A percentile compares a stretch with the other conserved stretches of the same genome.
phyloP scores from a whole-genome alignment of 805 yeast genomes.

The Teunomyces panamensis region DNA sequence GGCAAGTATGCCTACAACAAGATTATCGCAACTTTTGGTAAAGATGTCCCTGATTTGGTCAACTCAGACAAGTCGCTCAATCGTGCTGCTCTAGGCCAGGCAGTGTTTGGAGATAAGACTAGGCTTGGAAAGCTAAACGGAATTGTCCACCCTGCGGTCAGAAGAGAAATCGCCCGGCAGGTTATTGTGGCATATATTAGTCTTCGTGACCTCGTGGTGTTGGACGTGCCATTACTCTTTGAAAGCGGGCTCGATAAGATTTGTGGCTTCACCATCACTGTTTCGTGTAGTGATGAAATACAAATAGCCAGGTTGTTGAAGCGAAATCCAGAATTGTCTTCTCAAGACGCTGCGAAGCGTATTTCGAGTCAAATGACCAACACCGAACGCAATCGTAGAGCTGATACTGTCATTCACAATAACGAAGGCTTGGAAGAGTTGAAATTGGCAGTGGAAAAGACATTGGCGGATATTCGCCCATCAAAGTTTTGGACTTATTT shows the following conservation, averaged over 20 bases:
- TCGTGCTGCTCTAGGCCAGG: slow-evolving; percentile 70
- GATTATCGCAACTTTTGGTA: slow-evolving; percentile 59
- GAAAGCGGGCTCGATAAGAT: slow-evolving; percentile 69
- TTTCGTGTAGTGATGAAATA: slow-evolving; percentile 52
- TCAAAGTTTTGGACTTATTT: slow-evolving; percentile 17
- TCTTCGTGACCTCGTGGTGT: slow-evolving; percentile 58
- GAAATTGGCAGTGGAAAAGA: slow-evolving; percentile 15
- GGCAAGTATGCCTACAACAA: slow-evolving; percentile 67
- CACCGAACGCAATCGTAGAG: slow-evolving; percentile 50
- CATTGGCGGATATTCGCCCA: slow-evolving; percentile 30
- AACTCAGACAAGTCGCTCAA: slow-evolving; percentile 49
- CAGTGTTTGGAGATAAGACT: slow-evolving; percentile 68
- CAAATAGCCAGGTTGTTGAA: slow-evolving; percentile 63
- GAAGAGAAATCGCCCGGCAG: slow-evolving; percentile 58
- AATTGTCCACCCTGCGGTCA: slow-evolving; percentile 87
- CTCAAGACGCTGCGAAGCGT: slow-evolving; percentile 67
- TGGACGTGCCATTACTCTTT: slow-evolving; percentile 89
- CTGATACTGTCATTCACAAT: slow-evolving; percentile 72
- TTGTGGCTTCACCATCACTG: slow-evolving; percentile 72
- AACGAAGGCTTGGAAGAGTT: slow-evolving; percentile 30
- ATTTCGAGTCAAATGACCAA: slow-evolving; percentile 75
- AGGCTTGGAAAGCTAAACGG: slow-evolving; percentile 61
- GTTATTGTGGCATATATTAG: slow-evolving; percentile 55
- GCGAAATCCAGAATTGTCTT: slow-evolving; percentile 66
- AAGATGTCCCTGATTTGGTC: slow-evolving; percentile 50